Evolutionary conservation across 2,329 filamentous ascomycete species (phyloP), one percentile per base, ranked within the genome.

Genomic region (Erysiphe pulchra): DNA sequence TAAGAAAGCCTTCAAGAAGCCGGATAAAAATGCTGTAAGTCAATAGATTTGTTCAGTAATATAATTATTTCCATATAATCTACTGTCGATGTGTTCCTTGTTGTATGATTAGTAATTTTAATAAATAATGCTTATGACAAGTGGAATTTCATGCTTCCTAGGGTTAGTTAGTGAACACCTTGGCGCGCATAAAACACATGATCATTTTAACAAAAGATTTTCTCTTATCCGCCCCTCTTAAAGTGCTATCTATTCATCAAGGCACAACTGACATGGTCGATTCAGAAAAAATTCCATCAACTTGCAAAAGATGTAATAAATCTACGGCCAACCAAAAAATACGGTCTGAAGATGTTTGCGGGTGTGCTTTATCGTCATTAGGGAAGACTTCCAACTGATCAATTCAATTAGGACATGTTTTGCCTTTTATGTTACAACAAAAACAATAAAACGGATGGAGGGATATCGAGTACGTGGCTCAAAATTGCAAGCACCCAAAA

Each of bases 361-460:
- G 51, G 57, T 58, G 47, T 36, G 53, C 52, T 28, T 28, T 28
- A 28, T 28, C 24, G 4, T 6, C 7, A 28, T 7, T n/a, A 31
- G 14, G 24, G 14, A 20, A 45, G 24, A 31, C 24, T 45, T 32
- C n/a, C 39, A 30, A 50, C 37, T 51, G 43, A 47, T 38, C 44
- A 48, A 54, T 34, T 43, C 16, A 39, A 20, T 28, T 52, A 83
- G 78, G 47, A 62, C 68, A 50, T 95, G 90, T 63, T 94, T 87
- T 62, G 65, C 70, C 47, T 70, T 71, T 54, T 94, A 85, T 64
- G 68, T 92, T 46, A 67, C 72, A 48, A 76, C 73, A 52, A 95
- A 95, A 61, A 70, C 77, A 49, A 70, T 83, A 53, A 87, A 87
- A 61, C 80, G 85, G 42, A 72, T 80, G 64, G 75, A 78, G 52